Percentiles rank a stretch among this genome's conserved stretches.
Evolutionary conservation across 176 grass and related monocot species (phyloP).

Genomic region (Luzula sylvatica): DNA sequence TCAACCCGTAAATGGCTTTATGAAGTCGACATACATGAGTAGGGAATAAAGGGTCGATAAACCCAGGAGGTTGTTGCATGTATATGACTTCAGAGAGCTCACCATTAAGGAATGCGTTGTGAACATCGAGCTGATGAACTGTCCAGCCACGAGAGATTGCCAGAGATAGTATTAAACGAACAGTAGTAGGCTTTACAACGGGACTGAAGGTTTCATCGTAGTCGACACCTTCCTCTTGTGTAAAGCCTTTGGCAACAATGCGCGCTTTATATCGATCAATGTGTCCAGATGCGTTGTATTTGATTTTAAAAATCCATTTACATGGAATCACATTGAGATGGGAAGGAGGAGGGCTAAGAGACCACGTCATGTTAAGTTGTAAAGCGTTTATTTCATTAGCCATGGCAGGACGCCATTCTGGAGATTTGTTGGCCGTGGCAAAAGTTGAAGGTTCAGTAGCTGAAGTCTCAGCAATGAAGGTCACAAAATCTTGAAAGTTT

Average conservation of each 20-base stretch:
- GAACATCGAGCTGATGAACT: background rate
- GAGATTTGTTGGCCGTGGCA: background rate
- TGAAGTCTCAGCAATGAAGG: background rate
- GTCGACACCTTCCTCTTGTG: background rate
- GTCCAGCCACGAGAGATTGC: background rate
- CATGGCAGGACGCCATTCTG: background rate
- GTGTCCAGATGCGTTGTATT: background rate
- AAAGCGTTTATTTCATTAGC: background rate
- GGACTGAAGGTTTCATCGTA: constrained; percentile 5
- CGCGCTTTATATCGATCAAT: background rate
- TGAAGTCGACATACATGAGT: background rate
- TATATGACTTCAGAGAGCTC: background rate
- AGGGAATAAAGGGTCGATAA: background rate
- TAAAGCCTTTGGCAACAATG: background rate
- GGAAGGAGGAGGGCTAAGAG: background rate
- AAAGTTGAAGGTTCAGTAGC: background rate
- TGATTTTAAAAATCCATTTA: background rate
- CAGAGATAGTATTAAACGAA: background rate
- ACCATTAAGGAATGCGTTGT: background rate
- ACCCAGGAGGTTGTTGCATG: background rate
- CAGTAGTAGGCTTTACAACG: background rate
- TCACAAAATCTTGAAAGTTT: background rate
- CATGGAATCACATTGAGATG: background rate
- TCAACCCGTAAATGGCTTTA: background rate
- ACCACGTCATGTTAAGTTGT: background rate